Base-by-base conservation (phyloP, 2,329 filamentous ascomycete species). In the Verticillium alfalfae region DNA sequence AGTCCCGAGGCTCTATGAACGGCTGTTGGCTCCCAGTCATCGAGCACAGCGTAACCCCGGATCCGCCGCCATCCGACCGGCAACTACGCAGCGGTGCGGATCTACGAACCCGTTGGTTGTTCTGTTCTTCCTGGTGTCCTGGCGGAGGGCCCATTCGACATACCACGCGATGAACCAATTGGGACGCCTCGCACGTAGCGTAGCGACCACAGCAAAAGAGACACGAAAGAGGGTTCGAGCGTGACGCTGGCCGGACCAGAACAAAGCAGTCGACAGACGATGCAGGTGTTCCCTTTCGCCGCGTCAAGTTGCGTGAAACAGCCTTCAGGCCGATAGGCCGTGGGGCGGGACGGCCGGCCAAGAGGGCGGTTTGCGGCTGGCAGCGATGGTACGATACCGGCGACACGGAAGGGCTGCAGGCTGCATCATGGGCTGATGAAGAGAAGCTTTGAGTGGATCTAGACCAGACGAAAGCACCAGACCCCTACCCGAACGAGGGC, bases 311-410 rank as follows among this genome's bases (percentile, higher is more conserved):
- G 45, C 3, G 45, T 64, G 63, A 64, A 64, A 64, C 63, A 61
- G 63, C 63, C 63, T 57, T 64, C 59, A 61, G 63, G 57, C 61
- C 63, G 63, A 64, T 54, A 34, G 34, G 39, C 18, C 26, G 26
- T 34, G 61, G 39, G 45, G 57, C 54, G 39, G 26, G 8, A 37
- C 34, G 49, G 49, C 63, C 63, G 63, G 63, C 63, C 63, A 64
- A 64, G 63, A 64, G 63, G 63, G 37, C 59, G 63, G 36, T 54
- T 52, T 59, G 63, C 61, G 45, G 45, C 45, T 52, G n/a, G 45
- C 45, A 52, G n/a, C 45, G 18, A 26, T 58, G 57, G 57, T 26
- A 10, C 45, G 57, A 58, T 49, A 34, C 39, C 57, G 57, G 57
- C 57, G 57, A 49, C 45, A 41, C 38, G 57, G 57, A 58, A 58